Conservation (phyloP, 2,329 filamentous ascomycete genomes). For the Aspergillus vadensis region DNA sequence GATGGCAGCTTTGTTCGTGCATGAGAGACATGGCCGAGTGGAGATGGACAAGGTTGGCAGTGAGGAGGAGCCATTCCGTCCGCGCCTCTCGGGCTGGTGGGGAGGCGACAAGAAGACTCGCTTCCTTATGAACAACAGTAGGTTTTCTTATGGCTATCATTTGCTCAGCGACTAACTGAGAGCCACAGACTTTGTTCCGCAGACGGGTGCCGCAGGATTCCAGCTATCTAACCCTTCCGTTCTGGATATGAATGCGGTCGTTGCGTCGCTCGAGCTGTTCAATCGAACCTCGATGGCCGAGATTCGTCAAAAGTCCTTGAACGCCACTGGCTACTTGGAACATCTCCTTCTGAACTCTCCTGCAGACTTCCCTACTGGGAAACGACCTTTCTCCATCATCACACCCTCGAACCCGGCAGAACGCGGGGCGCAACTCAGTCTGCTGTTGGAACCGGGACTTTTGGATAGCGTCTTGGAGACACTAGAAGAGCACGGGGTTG, state of each 20-base stretch:
- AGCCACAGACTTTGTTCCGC: constrained; percentile 66
- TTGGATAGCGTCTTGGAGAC: constrained; percentile 67
- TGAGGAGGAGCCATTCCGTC: constrained; percentile 57
- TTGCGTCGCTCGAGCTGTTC: constrained; percentile 74
- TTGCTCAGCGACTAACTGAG: neutral
- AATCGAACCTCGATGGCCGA: constrained; percentile 68
- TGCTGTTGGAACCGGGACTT: constrained; percentile 67
- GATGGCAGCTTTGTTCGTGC: constrained; percentile 79
- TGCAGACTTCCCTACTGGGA: constrained; percentile 28
- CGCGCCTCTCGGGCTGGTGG: constrained; percentile 82
- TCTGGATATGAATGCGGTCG: constrained; percentile 74
- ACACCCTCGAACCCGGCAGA: constrained; percentile 69
- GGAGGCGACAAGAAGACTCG: constrained; percentile 74
- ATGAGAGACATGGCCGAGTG: constrained; percentile 66
- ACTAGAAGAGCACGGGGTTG: constrained; percentile 68
- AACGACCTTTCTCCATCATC: constrained; percentile 61
- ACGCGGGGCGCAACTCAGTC: constrained; percentile 76
- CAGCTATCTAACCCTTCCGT: constrained; percentile 84
- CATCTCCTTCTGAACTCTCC: constrained; percentile 56
- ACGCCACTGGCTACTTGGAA: constrained; percentile 76
- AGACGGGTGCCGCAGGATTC: constrained; percentile 75
- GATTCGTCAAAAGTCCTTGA: constrained; percentile 70
- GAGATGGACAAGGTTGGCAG: constrained; percentile 37
- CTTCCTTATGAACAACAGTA: constrained; percentile 78
- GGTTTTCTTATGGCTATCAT: neutral